phyloP scores from a whole-genome alignment of 331 rosid genomes.

The Spiraea crenata region DNA sequence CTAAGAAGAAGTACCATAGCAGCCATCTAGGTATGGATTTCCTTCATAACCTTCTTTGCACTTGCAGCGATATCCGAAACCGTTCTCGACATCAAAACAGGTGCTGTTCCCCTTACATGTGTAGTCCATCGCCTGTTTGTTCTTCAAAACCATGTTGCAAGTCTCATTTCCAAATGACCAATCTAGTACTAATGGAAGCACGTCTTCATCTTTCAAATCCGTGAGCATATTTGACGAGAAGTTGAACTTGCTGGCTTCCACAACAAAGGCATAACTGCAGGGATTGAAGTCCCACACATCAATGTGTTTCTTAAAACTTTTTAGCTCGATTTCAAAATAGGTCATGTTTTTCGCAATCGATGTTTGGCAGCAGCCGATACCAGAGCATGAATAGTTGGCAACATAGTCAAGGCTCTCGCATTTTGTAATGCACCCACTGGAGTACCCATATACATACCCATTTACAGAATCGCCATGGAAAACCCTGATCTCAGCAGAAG shows the following conservation, averaged over 20 bases:
- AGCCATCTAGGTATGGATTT: conserved; percentile 24
- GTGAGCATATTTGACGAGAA: background rate
- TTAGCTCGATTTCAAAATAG: fast-evolving
- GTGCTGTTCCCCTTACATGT: background rate
- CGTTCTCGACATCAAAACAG: background rate
- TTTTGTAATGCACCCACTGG: background rate
- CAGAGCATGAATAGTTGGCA: background rate
- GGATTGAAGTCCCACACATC: background rate
- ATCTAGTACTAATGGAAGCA: conserved; percentile 15
- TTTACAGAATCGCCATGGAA: fast-evolving
- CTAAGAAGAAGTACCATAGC: conserved; percentile 9
- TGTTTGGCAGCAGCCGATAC: conserved; percentile 27
- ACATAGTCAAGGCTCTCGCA: background rate
- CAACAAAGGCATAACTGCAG: conserved; percentile 30
- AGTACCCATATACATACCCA: background rate
- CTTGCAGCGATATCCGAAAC: conserved; percentile 13
- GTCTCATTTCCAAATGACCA: conserved; percentile 20
- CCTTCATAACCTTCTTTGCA: conserved; percentile 25
- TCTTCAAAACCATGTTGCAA: background rate
- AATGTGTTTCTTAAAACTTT: fast-evolving
- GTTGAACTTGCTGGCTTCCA: conserved; percentile 1
- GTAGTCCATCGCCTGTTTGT: background rate
- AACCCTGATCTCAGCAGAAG: background rate
- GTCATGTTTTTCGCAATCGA: background rate
- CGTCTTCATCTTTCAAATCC: too few species aligned